Evolutionary conservation across 2,329 filamentous ascomycete genomes (phyloP).

Genomic region (Trichoderma harzianum): DNA sequence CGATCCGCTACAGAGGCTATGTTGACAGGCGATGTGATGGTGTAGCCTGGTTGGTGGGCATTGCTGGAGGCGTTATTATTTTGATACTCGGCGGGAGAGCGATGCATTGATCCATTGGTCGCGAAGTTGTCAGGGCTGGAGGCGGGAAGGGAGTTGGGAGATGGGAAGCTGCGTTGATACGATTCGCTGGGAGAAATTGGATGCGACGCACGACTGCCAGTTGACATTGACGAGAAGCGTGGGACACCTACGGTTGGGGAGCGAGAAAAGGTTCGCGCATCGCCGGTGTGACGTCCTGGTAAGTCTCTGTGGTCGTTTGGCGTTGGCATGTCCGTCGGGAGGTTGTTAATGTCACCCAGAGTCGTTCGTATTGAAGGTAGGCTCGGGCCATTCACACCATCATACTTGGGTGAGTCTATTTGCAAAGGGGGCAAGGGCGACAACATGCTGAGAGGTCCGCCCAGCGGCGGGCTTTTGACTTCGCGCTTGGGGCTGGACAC

Average conservation of each 20-base stretch:
- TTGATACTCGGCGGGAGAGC: conserved; percentile 41
- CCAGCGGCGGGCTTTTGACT: conserved; percentile 7
- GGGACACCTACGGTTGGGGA: conserved; percentile 36
- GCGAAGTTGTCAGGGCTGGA: conserved; percentile 40
- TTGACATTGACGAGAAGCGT: conserved; percentile 32
- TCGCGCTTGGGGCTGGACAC: conserved; percentile 18
- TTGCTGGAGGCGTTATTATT: conserved; percentile 44
- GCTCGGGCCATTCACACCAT: conserved; percentile 31
- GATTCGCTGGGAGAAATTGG: conserved; percentile 50
- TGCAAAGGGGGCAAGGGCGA: conserved; percentile 35
- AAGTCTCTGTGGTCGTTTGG: conserved; percentile 35
- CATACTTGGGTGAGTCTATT: conserved; percentile 34
- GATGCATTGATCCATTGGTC: conserved; percentile 33
- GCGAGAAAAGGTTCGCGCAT: conserved; percentile 28
- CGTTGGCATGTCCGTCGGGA: conserved; percentile 29
- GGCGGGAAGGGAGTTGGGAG: conserved; percentile 42
- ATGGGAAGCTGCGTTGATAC: conserved; percentile 45
- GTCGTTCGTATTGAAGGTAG: conserved; percentile 37
- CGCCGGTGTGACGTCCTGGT: conserved; percentile 24
- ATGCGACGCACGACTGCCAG: conserved; percentile 37
- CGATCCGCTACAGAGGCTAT: conserved; percentile 43
- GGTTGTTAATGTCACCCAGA: conserved; percentile 34
- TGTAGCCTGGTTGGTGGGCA: conserved; percentile 45
- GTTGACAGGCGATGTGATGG: conserved; percentile 41
- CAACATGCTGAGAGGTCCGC: conserved; percentile 22